phyloP scores from a whole-genome alignment of 208 protist genomes.

The Phytomonas francai region DNA sequence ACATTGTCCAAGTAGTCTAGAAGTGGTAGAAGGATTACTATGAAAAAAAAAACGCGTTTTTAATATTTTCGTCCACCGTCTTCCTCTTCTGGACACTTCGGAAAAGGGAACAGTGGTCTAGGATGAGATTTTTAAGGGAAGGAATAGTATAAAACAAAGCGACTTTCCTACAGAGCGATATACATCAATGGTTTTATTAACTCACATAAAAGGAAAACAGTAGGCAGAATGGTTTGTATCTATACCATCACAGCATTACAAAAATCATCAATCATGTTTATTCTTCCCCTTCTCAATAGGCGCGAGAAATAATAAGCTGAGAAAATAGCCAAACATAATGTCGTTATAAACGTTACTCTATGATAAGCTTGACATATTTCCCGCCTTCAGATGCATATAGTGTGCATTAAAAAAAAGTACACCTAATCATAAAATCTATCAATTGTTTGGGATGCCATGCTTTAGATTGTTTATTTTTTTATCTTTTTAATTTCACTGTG shows the following conservation, averaged over 20 bases:
- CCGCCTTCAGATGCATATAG: background rate
- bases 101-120: background rate
- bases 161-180: background rate
- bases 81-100: background rate
- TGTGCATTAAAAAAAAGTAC: slow-evolving; percentile 1
- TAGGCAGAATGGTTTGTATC: background rate
- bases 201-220: background rate
- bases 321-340: background rate
- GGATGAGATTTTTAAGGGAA: background rate
- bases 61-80: background rate
- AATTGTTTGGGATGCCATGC: too few species aligned
- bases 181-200: background rate
- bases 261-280: background rate
- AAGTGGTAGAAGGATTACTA: slow-evolving; percentile 4
- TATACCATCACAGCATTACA: background rate
- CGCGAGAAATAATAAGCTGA: background rate
- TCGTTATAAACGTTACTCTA: background rate
- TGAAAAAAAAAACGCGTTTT: slow-evolving; percentile 3
- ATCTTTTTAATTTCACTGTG: background rate
- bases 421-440: background rate
- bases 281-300: background rate
- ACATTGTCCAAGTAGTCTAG: slow-evolving; percentile 30
- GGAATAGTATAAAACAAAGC: background rate
- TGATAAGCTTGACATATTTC: background rate
- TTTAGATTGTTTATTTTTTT: background rate